Evolutionary conservation across 768 basidiomycete species (phyloP), one percentile per base, ranked within the genome.

Genomic region (Rhodosporidiobolus odoratus): DNA sequence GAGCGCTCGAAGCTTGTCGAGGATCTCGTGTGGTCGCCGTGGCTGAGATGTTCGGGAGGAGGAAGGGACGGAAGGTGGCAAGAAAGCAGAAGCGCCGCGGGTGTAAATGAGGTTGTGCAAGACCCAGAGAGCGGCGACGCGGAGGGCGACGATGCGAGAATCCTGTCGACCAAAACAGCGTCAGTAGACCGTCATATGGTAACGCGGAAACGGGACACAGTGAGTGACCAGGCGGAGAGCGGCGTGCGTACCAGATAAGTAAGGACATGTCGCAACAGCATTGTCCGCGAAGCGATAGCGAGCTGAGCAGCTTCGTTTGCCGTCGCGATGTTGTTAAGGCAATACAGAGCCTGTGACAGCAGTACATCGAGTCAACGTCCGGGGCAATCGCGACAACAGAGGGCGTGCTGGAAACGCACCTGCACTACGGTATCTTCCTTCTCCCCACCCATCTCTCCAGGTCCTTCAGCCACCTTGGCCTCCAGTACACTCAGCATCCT

Each of bases 281-380:
- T 47, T 1, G 62, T 69, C 6, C 71, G 65, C 25, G 75, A 69
- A 13, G 71, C 68, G 58, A 77, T 74, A 2, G 73, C 75, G 27
- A 74, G 61, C 43, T 72, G 69, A 19, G 68, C 40, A 2, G 73
- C 27, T 43, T 69, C 58, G 63, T 65, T 8, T 23, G 65, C 65
- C 7, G 68, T 73, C 6, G 76, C 76, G 21, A 75, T 68, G 62
- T 77, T 77, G 43, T 65, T 59, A 45, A 77, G n/a, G 47, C 68
- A 66, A 47, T 73, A 73, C 9, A 77, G 61, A 3, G 68, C 67
- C 76, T 76, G 63, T 21, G 10, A 3, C 16, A 47, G 16, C 25
- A 4, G 0, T 17, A 27, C 8, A 38, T 23, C 10, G 41, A 27
- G 23, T 32, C n/a, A 32, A 17, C 23, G 41, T 43, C 58, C 4